Conservation (phyloP, 2,329 filamentous ascomycete species). For the Colletotrichum paranaense region DNA sequence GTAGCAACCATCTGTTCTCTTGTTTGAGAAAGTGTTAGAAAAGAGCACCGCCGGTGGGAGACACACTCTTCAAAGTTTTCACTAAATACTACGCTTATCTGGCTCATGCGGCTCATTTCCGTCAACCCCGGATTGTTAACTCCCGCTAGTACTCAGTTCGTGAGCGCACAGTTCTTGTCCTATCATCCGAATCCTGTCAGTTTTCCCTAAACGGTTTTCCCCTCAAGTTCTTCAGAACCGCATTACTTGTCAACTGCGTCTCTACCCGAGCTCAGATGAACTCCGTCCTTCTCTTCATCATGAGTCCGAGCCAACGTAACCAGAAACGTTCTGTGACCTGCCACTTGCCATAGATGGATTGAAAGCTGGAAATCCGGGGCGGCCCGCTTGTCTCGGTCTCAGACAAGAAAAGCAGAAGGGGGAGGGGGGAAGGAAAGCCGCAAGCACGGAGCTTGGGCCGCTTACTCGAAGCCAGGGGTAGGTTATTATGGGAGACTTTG, state of each 20-base stretch:
- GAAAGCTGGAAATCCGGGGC: constrained; percentile 6
- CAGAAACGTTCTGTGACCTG: neutral
- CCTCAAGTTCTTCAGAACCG: neutral
- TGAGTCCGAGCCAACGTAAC: neutral
- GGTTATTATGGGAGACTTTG: neutral
- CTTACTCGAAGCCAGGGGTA: neutral
- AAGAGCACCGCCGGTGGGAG: constrained; percentile 1
- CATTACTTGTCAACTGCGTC: constrained; percentile 9
- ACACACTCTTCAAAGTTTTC: constrained; percentile 12
- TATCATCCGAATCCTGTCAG: constrained; percentile 15
- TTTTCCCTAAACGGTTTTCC: constrained; percentile 4
- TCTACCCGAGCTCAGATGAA: constrained; percentile 24
- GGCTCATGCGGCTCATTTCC: neutral
- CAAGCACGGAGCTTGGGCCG: constrained; percentile 24
- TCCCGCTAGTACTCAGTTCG: neutral
- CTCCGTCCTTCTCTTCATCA: neutral
- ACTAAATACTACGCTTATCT: constrained; percentile 28
- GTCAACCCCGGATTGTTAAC: neutral
- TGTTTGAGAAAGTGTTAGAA: constrained; percentile 18
- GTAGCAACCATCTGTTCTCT: constrained; percentile 5
- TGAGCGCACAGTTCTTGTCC: neutral
- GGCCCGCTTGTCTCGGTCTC: neutral
- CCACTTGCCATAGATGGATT: neutral
- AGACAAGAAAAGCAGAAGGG: neutral
- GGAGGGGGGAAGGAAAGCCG: neutral